Conservation (phyloP, 495 filamentous ascomycete species). For the Aspergillus sclerotioniger region DNA sequence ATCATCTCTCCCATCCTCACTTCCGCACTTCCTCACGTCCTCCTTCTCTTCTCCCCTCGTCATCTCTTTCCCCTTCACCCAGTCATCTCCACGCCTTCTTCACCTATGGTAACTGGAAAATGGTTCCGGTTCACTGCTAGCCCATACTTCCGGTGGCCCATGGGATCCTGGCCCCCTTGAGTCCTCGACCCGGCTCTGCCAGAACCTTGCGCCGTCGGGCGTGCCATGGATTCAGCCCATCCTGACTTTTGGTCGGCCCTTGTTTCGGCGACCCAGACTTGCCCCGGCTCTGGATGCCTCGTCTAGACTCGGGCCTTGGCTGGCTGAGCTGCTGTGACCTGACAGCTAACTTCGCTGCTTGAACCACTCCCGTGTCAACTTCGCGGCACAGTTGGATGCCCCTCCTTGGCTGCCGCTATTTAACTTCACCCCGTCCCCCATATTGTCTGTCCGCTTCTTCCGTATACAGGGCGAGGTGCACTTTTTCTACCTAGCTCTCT, state of each 20-base stretch:
- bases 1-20: background rate
- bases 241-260: background rate
- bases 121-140: background rate
- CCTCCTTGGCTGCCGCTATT: constrained; percentile 4
- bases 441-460: background rate
- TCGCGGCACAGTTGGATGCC: constrained; percentile 1
- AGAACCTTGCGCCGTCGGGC: constrained; percentile 4
- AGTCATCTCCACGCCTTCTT: background rate
- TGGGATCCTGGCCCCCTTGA: background rate
- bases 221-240: constrained; percentile 4
- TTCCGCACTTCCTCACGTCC: background rate
- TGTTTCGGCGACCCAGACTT: background rate
- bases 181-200: background rate
- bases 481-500: background rate
- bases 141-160: background rate
- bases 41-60: background rate
- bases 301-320: background rate
- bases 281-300: background rate
- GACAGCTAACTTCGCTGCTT: constrained; percentile 2
- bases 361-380: constrained; percentile 1
- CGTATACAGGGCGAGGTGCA: background rate
- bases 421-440: constrained; percentile 1
- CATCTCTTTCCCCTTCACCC: background rate
- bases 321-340: background rate
- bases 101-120: background rate